A percentile compares a stretch with the other conserved stretches of the same genome.
These are phyloP conservation scores for Flaveria bidentis DNA, from an alignment of 129 eudicot species.

Conservation along the genomic window DNA sequence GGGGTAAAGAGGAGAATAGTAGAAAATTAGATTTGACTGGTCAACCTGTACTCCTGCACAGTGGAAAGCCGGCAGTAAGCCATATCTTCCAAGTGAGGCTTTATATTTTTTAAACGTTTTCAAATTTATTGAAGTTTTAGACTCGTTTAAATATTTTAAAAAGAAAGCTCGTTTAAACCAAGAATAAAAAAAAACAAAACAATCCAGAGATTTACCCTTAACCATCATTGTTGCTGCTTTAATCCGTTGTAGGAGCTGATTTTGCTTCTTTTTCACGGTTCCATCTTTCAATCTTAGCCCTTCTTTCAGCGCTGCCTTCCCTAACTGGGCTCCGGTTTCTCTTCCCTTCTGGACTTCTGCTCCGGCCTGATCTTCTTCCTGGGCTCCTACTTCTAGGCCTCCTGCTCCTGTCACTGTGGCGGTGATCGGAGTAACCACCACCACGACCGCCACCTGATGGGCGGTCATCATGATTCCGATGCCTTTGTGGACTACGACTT, in stretches of 20 bases:
- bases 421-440: slow-evolving; percentile 61
- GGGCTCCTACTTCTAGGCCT: slow-evolving; percentile 96
- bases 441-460: slow-evolving; percentile 64
- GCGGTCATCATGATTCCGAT: slow-evolving; percentile 69
- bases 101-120: neutral
- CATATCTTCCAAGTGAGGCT: slow-evolving; percentile 43
- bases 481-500: slow-evolving; percentile 74
- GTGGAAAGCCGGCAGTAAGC: slow-evolving; percentile 87
- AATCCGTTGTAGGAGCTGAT: slow-evolving; percentile 40
- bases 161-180: slow-evolving; percentile 1
- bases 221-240: neutral
- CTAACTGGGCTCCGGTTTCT: slow-evolving; percentile 78
- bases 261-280: slow-evolving; percentile 88
- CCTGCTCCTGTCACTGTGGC: slow-evolving; percentile 55
- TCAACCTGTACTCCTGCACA: slow-evolving; percentile 96
- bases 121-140: neutral
- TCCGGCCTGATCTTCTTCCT: slow-evolving; percentile 73
- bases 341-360: slow-evolving; percentile 88
- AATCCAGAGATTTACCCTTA: slow-evolving; percentile 35
- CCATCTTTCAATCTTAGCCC: slow-evolving; percentile 98
- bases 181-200: slow-evolving; percentile 16
- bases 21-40: slow-evolving; percentile 48
- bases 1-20: slow-evolving; percentile 40
- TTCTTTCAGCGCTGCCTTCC: slow-evolving; percentile 92
- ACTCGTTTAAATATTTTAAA: slow-evolving; percentile 13